Evolutionary conservation across 163 green algal species (phyloP).

Genomic region (Scenedesmus sp.): DNA sequence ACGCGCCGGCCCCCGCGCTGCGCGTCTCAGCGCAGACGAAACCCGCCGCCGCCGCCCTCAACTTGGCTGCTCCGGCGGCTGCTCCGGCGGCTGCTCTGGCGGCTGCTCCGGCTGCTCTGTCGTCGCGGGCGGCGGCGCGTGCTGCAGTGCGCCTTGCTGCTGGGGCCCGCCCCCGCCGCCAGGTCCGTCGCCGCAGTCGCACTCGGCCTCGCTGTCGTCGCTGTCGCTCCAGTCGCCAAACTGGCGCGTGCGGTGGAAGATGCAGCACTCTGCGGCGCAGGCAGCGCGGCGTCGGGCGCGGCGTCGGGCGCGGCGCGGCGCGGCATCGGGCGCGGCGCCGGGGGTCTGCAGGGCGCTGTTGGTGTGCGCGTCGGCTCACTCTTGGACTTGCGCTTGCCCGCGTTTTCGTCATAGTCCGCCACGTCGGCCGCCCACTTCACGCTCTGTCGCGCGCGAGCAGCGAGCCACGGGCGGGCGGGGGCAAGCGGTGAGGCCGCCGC

Average conservation of each 20-base stretch:
- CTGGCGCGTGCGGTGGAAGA: slow-evolving; percentile 83
- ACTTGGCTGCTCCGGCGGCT: not conserved
- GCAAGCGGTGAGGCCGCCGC: not conserved
- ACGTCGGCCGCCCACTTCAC: slow-evolving; percentile 82
- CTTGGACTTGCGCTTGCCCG: slow-evolving; percentile 86
- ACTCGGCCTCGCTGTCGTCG: slow-evolving; percentile 77
- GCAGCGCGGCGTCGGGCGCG: too few species aligned
- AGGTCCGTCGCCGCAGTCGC: slow-evolving; percentile 50
- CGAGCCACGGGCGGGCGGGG: too few species aligned
- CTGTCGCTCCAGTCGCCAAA: slow-evolving; percentile 93
- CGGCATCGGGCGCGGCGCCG: too few species aligned
- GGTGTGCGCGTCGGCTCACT: too few species aligned
- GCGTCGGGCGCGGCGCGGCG: too few species aligned
- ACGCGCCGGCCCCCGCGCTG: too few species aligned
- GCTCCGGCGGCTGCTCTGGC: not conserved
- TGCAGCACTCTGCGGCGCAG: slow-evolving; percentile 85
- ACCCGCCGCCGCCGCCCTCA: not conserved
- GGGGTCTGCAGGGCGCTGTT: too few species aligned
- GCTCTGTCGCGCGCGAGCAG: slow-evolving; percentile 51
- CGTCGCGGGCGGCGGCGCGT: not conserved
- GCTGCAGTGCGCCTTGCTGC: not conserved
- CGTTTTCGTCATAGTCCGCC: slow-evolving; percentile 80
- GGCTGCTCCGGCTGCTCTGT: slow-evolving; percentile 8
- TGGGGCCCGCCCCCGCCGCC: not conserved
- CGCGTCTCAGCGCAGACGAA: too few species aligned